These are phyloP conservation scores for Blastobotrys elegans DNA, from an alignment of 1,139 yeast genomes.

Conservation along the genomic window DNA sequence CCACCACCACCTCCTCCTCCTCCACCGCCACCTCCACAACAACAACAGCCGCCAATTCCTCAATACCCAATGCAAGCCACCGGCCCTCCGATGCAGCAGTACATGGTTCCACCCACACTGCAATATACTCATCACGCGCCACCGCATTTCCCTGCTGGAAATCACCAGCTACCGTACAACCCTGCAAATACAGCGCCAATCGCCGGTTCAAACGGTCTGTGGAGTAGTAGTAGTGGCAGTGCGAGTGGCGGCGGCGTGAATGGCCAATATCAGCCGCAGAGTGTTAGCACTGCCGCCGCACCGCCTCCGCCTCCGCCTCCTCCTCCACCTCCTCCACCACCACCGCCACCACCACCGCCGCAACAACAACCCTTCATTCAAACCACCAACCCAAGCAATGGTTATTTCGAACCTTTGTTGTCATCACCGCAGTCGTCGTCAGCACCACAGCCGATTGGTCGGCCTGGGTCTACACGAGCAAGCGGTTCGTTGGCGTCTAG, in stretches of 20 bases:
- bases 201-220: neutral
- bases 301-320: neutral
- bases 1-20: neutral
- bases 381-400: too few relatives aligned
- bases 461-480: constrained; percentile 5
- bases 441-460: neutral
- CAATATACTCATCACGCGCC: neutral
- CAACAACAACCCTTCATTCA: constrained; percentile 4
- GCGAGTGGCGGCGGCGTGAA: too few relatives aligned
- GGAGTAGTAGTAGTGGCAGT: neutral
- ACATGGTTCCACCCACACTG: constrained; percentile 9
- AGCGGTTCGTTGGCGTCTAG: constrained; percentile 10
- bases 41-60: neutral
- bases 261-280: neutral
- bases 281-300: too few relatives aligned
- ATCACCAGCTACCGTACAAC: neutral
- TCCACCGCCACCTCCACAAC: neutral
- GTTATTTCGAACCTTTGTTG: too few relatives aligned
- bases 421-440: neutral
- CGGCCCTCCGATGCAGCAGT: constrained; percentile 3
- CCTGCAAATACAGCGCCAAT: neutral
- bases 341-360: constrained; percentile 8
- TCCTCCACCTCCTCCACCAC: constrained; percentile 1
- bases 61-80: neutral
- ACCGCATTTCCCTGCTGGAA: neutral